Base-by-base conservation (phyloP, 768 basidiomycete species). In the Trametes punicea region DNA sequence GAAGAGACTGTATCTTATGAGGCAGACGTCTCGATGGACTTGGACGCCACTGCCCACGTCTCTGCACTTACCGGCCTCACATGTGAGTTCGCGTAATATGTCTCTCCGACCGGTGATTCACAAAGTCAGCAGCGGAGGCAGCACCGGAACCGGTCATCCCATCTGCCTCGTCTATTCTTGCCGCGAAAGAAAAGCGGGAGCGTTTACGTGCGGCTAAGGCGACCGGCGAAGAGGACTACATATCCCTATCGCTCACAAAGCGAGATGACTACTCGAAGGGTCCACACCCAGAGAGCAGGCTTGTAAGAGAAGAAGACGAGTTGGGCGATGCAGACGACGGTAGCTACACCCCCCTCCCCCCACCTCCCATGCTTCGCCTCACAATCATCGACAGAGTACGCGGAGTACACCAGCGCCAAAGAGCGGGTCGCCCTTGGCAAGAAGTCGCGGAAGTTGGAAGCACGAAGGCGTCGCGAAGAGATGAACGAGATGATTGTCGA, bases 291-390 rank as follows among this genome's bases (percentile, higher is more conserved):
- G 87, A 87, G 62, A 92, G 90, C 67, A 81, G 92, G 8, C 72
- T 94, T 25, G 67, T 89, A 71, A 76, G 92, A 46, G 92, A 94
- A 70, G 92, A 94, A 36, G 92, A 94, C 68, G 90, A 94, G 60
- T 67, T 90, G 2, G 92, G 92, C 10, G 90, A 93, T 66, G 90
- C 85, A 2, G 92, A 93, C 34, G 92, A 94, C 60, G 92, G 92
- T 91, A 63, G 4, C 1, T 36, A 2, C 10, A 21, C 25, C 18
- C 30, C 27, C 18, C 3, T 50, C 20, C 5, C 8, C 27, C 11
- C 18, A 20, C 16, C 13, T 41, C 30, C n/a, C 29, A 30, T 18
- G 27, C 41, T 31, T 42, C 39, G 39, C 15, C 11, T 36, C 40
- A 36, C 34, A n/a, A 16, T 36, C 15, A 4, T 36, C n/a, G 2